phyloP scores from a whole-genome alignment of 2,329 filamentous ascomycete species.

The Talaromyces sp. region DNA sequence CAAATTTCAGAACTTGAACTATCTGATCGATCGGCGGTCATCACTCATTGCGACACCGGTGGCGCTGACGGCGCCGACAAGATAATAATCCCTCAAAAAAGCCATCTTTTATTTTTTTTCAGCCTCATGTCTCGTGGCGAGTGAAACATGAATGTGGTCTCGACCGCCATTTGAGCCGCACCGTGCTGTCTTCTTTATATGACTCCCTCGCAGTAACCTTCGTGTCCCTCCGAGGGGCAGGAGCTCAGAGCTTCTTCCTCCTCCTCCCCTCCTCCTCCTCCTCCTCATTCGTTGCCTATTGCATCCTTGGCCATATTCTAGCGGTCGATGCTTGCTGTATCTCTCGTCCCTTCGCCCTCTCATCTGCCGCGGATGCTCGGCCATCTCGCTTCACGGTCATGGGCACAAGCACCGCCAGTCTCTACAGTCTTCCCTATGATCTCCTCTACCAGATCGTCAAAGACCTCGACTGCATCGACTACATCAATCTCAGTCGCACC shows the following conservation, averaged over 20 bases:
- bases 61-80: neutral
- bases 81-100: neutral
- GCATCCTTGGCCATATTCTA: neutral
- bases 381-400: slow-evolving; percentile 14
- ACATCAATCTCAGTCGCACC: slow-evolving; percentile 51
- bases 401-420: slow-evolving; percentile 16
- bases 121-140: neutral
- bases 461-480: slow-evolving; percentile 53
- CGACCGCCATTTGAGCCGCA: neutral
- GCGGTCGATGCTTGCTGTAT: neutral
- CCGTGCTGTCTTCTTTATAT: neutral
- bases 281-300: too few species aligned
- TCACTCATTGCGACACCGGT: neutral
- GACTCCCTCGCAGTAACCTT: neutral
- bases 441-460: slow-evolving; percentile 56
- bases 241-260: neutral
- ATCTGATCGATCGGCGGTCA: neutral
- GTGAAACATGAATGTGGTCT: too few species aligned
- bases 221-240: neutral
- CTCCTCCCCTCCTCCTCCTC: neutral
- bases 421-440: slow-evolving; percentile 57
- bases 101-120: neutral
- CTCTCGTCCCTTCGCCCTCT: neutral
- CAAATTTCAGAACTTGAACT: too few species aligned
- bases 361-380: neutral